Conservation (phyloP, 2,329 filamentous ascomycete genomes). For the Fusarium camptoceras region DNA sequence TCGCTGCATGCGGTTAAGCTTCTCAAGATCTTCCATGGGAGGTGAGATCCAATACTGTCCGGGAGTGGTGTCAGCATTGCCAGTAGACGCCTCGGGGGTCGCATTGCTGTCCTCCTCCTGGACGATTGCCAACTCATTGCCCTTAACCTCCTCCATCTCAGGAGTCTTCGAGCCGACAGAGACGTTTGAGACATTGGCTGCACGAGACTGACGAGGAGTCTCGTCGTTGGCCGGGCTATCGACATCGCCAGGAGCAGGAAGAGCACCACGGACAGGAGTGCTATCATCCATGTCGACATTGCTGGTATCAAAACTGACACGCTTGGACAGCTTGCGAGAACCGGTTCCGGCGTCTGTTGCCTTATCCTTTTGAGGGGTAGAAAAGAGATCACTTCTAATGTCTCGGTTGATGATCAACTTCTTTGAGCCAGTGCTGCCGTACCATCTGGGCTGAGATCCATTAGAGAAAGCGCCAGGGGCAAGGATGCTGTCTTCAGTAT, state of each 20-base stretch:
- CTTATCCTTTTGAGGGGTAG: conserved; percentile 68
- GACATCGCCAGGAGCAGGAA: conserved; percentile 52
- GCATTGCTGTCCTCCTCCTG: conserved; percentile 71
- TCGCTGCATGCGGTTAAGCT: conserved; percentile 83
- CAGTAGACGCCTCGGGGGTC: conserved; percentile 44
- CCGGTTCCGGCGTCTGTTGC: conserved; percentile 53
- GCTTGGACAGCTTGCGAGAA: conserved; percentile 76
- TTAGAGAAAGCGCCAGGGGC: conserved; percentile 86
- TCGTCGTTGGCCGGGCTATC: conserved; percentile 50
- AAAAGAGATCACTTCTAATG: conserved; percentile 79
- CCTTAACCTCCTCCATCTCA: conserved; percentile 78
- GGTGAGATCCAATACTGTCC: conserved; percentile 92
- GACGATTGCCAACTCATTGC: conserved; percentile 82
- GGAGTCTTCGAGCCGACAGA: conserved; percentile 56
- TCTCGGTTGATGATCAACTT: conserved; percentile 92
- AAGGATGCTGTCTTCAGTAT: conserved; percentile 85
- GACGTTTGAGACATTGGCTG: conserved; percentile 53
- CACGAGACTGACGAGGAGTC: conserved; percentile 64
- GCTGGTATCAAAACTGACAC: conserved; percentile 89
- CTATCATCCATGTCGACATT: conserved; percentile 55
- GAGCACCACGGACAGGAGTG: conserved; percentile 50
- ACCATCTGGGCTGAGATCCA: conserved; percentile 71
- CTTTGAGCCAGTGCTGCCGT: conserved; percentile 80
- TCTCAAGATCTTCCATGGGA: conserved; percentile 76
- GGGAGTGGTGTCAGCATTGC: conserved; percentile 61